Percentiles rank a stretch among this genome's conserved stretches.
phyloP scores from a whole-genome alignment of 2,329 filamentous ascomycete genomes.

The Penicillium sp. region DNA sequence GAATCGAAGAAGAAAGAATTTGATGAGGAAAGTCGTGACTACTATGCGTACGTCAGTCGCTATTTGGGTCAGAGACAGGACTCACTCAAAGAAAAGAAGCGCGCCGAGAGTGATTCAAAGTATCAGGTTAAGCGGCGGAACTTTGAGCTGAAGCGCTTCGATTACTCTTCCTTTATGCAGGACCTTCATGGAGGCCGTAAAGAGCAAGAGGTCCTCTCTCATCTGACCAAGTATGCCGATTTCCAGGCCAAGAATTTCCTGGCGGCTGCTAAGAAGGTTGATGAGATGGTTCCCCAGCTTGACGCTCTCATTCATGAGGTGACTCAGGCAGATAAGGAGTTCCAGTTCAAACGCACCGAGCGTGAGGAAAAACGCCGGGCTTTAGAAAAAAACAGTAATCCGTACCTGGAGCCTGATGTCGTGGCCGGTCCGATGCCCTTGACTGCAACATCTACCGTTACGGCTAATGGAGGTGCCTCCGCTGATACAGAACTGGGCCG shows the following conservation, averaged over 20 bases:
- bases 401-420: conserved; percentile 68
- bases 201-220: conserved; percentile 92
- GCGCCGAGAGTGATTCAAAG: conserved; percentile 90
- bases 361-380: conserved; percentile 89
- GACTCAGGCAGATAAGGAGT: conserved; percentile 92
- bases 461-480: conserved; percentile 51
- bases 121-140: conserved; percentile 91
- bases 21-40: conserved; percentile 97
- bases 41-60: conserved; percentile 89
- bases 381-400: conserved; percentile 80
- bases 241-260: conserved; percentile 83
- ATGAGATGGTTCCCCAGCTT: conserved; percentile 80
- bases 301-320: conserved; percentile 87
- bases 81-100: conserved; percentile 95
- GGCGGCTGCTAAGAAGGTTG: conserved; percentile 79
- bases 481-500: conserved; percentile 70
- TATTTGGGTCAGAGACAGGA: conserved; percentile 97
- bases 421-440: conserved; percentile 42
- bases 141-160: conserved; percentile 95
- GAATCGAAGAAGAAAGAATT: conserved; percentile 97
- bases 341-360: conserved; percentile 90
- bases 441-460: conserved; percentile 34
- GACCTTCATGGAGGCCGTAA: conserved; percentile 98
- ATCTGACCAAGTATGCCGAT: conserved; percentile 91
- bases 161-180: conserved; percentile 99